Conservation (phyloP, 495 filamentous ascomycete species). For the Bathelium albidoporum region DNA sequence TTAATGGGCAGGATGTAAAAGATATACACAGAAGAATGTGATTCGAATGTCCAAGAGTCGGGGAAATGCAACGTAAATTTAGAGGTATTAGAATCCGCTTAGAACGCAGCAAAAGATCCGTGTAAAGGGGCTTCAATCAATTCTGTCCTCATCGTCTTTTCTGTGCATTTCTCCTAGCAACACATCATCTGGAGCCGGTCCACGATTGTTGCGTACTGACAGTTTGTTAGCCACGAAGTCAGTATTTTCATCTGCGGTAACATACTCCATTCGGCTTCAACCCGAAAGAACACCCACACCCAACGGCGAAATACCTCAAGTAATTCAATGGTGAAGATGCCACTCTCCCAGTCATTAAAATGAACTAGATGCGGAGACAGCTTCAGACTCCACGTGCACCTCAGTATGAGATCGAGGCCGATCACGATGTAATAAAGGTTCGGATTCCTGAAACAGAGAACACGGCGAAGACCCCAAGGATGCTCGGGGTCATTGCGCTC, state of each 20-base stretch:
- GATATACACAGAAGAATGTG: neutral
- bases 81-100: neutral
- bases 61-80: neutral
- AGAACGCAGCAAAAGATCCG: neutral
- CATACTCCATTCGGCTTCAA: constrained; percentile 72
- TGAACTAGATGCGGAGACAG: constrained; percentile 68
- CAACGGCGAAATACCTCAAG: constrained; percentile 79
- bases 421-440: constrained; percentile 78
- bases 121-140: neutral
- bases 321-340: constrained; percentile 77
- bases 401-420: constrained; percentile 61
- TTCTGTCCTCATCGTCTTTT: constrained; percentile 40
- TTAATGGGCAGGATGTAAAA: too few relatives aligned
- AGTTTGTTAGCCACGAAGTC: neutral
- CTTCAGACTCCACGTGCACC: constrained; percentile 85
- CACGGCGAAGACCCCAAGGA: constrained; percentile 66
- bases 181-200: constrained; percentile 42
- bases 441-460: constrained; percentile 56
- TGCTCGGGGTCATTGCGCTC: constrained; percentile 47
- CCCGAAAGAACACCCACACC: constrained; percentile 94
- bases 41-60: neutral
- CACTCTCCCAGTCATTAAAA: constrained; percentile 72
- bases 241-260: neutral
- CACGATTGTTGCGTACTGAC: constrained; percentile 42
- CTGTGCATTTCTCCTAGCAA: constrained; percentile 40